Base-by-base conservation (phyloP, 2,329 filamentous ascomycete genomes). In the Basipetospora chlamydospora region DNA sequence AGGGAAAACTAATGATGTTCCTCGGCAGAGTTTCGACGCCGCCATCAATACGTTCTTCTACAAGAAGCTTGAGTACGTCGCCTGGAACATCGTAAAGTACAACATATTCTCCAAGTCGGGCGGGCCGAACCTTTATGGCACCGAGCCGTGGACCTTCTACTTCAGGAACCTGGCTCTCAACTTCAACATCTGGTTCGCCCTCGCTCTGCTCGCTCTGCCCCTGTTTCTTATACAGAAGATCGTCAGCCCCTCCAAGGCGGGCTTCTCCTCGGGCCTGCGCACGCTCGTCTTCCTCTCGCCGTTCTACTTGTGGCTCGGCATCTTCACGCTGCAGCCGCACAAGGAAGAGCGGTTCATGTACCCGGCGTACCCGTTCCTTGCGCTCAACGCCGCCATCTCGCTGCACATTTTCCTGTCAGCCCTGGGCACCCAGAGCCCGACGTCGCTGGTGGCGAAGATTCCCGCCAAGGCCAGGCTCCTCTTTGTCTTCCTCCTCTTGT, bases 321-420 rank as follows among this genome's bases (percentile, higher is more conserved):
- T 96, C 43, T 96, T 98, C 60, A 88, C 83, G 0, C 54, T 80
- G 7, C 90, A 98, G 53, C 84, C 90, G 12, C 90, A 98, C 60
- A 98, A 98, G 51, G 90, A 98, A 55, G 90, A 98, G 58, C 71
- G 90, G 6, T 98, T 98, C 63, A 96, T 98, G 87, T 98, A 94
- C 50, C 90, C 90, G 0, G 82, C 76, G 2, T 98, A 98, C 49
- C 90, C 90, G 1, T 85, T 88, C 43, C 66, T 98, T 26, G 80
- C 82, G 0, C 66, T 98, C 25, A 95, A 94, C 49, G 87, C 87
- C 3, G 82, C 88, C 7, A 70, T 95, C 37, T 73, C 83, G 4
- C 62, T 92, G 25, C 86, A 96, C 54, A 80, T 92, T 40, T 50
- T 92, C 2, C 66, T 96, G 12, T 67, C 76, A 10, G 77, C 79